Evolutionary conservation across 1,284 basidiomycete species (phyloP), one percentile per base, ranked within the genome.

Genomic region (Paramarasmius palmivorus): DNA sequence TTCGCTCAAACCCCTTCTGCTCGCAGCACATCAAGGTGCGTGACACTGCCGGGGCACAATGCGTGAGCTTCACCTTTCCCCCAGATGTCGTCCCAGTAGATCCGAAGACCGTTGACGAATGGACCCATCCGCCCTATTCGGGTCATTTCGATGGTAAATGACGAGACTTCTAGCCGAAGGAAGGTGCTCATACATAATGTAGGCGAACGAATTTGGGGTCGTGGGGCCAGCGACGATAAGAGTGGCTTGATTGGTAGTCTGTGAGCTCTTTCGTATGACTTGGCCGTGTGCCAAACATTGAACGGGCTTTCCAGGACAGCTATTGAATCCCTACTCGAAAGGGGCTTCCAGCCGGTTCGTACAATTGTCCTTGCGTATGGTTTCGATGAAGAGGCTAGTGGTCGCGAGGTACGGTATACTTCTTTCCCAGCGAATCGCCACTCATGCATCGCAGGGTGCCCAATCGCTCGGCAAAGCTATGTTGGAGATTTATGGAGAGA

Each of bases 311-410:
- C 36, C 39, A 66, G 64, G 17, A 58, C 75, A 3, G 69, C 78
- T 1, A 57, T 83, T 4, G 76, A 82, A 54, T 59, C 73, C 0
- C 65, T 83, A 4, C 64, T 83, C 7, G 61, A 73, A 35, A 58
- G 61, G 1, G 75, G 70, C 14, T 82, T 78, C 63, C 55, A 63
- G 32, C 80, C 81, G 2, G 61, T 65, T 7, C 71, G 81, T 15
- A 75, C 76, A 0, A 64, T 86, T 49, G 71, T 86, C 7, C 62
- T 84, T 17, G 76, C 78, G 1, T 78, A 77, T 49, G 85, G 85
- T 8, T 80, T 80, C 55, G 84, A 86, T 63, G 85, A 86, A 63
- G 85, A 87, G 66, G 68, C 72, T 5, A 69, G 68, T 35, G 81
- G 79, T 1, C 50, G 34, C 14, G 58, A 80, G 41, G 67, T 69